Conservation (phyloP, 2,329 filamentous ascomycete species). For the Ilyonectria sp. region DNA sequence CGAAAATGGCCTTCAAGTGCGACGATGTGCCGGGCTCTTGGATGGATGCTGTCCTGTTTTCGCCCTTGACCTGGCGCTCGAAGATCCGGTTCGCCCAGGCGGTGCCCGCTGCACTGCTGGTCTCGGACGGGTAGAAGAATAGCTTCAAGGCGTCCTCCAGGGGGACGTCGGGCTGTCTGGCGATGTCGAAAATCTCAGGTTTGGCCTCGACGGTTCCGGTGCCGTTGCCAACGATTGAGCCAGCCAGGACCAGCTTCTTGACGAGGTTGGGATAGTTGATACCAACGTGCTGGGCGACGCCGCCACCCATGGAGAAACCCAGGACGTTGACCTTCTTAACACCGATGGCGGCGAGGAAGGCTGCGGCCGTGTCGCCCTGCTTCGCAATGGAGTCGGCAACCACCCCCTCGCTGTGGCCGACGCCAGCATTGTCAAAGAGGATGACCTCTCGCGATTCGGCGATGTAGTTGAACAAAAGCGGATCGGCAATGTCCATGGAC, state of each 20-base stretch:
- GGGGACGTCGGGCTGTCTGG: too few species aligned
- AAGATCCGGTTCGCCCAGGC: not conserved
- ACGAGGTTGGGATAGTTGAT: too few species aligned
- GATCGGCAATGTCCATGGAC: not conserved
- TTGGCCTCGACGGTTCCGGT: too few species aligned
- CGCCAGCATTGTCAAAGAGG: not conserved
- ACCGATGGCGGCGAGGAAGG: too few species aligned
- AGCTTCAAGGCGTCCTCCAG: not conserved
- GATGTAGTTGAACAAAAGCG: not conserved
- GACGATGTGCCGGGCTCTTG: too few species aligned
- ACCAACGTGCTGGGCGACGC: too few species aligned
- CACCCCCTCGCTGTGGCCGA: not conserved
- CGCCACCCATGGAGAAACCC: too few species aligned
- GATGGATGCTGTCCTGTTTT: not conserved
- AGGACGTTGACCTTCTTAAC: too few species aligned
- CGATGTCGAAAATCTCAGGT: too few species aligned
- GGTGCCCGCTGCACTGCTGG: not conserved
- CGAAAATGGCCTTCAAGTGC: too few species aligned
- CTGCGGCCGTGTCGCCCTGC: not conserved
- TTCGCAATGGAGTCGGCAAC: not conserved
- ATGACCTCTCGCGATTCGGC: not conserved
- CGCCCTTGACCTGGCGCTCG: constrained; percentile 2
- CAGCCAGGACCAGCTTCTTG: too few species aligned
- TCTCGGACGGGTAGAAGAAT: constrained; percentile 1
- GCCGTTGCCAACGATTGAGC: too few species aligned